A percentile compares a stretch with the other conserved stretches of the same genome.
phyloP scores from a whole-genome alignment of 768 basidiomycete species.

The Tylopilus cervinicoccineus region DNA sequence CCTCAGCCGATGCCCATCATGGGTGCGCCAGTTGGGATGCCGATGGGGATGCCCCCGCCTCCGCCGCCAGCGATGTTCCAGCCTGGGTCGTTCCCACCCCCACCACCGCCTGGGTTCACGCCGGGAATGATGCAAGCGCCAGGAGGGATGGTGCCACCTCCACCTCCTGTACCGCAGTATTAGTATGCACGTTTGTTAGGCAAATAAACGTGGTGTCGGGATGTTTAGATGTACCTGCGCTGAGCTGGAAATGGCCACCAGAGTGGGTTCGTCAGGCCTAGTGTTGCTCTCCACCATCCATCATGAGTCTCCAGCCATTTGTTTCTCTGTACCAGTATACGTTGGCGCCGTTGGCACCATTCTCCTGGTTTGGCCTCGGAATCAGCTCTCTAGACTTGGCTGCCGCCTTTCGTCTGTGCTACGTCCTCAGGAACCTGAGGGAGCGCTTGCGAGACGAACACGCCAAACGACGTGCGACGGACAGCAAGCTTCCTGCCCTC shows the following conservation, averaged over 20 bases:
- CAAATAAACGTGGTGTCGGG: background rate
- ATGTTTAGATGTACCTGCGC: background rate
- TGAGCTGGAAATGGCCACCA: background rate
- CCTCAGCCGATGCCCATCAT: slow-evolving; percentile 39
- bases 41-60: slow-evolving; percentile 35
- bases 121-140: slow-evolving; percentile 38
- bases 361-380: slow-evolving; percentile 59
- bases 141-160: slow-evolving; percentile 41
- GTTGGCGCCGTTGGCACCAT: slow-evolving; percentile 58
- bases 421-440: slow-evolving; percentile 63
- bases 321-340: slow-evolving; percentile 49
- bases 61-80: slow-evolving; percentile 38
- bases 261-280: background rate
- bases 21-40: slow-evolving; percentile 29
- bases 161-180: slow-evolving; percentile 38
- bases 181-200: slow-evolving; percentile 16
- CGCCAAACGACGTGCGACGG: slow-evolving; percentile 31
- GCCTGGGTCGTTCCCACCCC: slow-evolving; percentile 49
- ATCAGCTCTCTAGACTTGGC: slow-evolving; percentile 64
- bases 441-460: slow-evolving; percentile 47
- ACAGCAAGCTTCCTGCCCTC: slow-evolving; percentile 30
- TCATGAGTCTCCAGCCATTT: slow-evolving; percentile 38
- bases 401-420: slow-evolving; percentile 65
- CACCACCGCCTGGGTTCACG: slow-evolving; percentile 65
- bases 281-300: background rate